Base-by-base conservation (phyloP, 805 yeast species). In the Tetrapisispora fleetii region DNA sequence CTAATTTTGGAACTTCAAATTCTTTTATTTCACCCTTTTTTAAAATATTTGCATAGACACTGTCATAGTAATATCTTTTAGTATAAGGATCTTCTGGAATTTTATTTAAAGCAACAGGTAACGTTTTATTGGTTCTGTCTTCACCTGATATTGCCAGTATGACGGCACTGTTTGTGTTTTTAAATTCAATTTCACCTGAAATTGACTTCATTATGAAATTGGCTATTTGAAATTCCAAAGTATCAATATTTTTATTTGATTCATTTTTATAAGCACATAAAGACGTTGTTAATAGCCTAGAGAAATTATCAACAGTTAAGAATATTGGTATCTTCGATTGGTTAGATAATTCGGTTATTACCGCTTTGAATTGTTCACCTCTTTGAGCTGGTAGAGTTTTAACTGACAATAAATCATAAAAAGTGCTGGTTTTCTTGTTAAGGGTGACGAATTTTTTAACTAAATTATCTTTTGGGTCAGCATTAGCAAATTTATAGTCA, bases 251-350 rank as follows among this genome's bases (percentile, higher is more conserved):
- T 38, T 68, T 63, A 67, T 80, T 79, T 22, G 77, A 69, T 1
- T 74, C 64, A 58, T 81, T 75, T 56, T 77, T 75, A 68, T 89
- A 87, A 38, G 68, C 72, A 9, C 95, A 77, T 46, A 65, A 65
- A 7, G 84, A 73, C 30, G 67, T 58, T 37, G 80, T 75, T 13
- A 80, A 63, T 49, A 86, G 66, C 3, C 81, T 78, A 50, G 86
- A 80, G 59, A 87, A 74, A 59, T 85, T 81, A 63, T 89, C 97
- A 40, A 88, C 73, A 2, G 95, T 74, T 40, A 87, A 70, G 45
- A 77, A 69, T 10, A 83, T 82, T 5, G 91, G 90, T 37, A 70
- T 63, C 16, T 60, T 49, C 2, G 65, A 51, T 52, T 85, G 86
- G 36, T 57, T 58, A 16, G 74, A 60, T 46, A 87, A 67, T 66